Percentiles rank a stretch among this genome's conserved stretches.
These are phyloP conservation scores for Quercus tomentella DNA, from an alignment of 331 rosid species.

Conservation along the genomic window DNA sequence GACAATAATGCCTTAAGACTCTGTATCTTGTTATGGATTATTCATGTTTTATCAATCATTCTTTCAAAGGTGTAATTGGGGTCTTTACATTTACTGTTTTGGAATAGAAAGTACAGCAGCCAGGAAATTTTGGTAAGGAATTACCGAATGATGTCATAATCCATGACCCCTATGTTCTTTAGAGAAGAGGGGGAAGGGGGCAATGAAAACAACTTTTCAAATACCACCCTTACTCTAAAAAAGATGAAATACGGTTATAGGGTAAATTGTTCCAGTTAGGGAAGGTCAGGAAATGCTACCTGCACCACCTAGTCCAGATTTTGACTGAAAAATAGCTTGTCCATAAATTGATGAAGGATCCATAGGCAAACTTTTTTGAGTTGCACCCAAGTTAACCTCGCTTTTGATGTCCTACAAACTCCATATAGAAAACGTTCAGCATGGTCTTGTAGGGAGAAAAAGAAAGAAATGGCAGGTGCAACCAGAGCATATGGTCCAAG, in stretches of 20 bases:
- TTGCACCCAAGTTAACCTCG: conserved; percentile 57
- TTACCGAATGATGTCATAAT: background rate
- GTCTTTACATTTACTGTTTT: background rate
- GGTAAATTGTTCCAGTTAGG: background rate
- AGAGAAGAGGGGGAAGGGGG: background rate
- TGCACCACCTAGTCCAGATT: conserved; percentile 63
- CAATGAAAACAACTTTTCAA: background rate
- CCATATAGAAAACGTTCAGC: conserved; percentile 21
- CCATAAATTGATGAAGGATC: conserved; percentile 74
- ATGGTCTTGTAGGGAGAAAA: conserved; percentile 8
- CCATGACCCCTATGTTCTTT: background rate
- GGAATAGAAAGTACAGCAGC: background rate
- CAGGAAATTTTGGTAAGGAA: background rate
- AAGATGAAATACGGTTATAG: background rate
- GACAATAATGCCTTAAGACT: background rate
- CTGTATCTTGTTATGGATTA: too few species aligned
- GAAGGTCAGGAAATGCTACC: conserved; percentile 32
- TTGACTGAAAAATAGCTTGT: conserved; percentile 73
- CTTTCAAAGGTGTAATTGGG: background rate
- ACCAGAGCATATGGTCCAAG: conserved; percentile 21
- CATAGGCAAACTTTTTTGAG: conserved; percentile 66
- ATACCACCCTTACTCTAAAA: background rate
- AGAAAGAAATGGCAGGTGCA: background rate
- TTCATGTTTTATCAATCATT: background rate
- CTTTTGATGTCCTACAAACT: conserved; percentile 63